phyloP scores from a whole-genome alignment of 176 grass and related monocot species.

The Juncus inflexus region DNA sequence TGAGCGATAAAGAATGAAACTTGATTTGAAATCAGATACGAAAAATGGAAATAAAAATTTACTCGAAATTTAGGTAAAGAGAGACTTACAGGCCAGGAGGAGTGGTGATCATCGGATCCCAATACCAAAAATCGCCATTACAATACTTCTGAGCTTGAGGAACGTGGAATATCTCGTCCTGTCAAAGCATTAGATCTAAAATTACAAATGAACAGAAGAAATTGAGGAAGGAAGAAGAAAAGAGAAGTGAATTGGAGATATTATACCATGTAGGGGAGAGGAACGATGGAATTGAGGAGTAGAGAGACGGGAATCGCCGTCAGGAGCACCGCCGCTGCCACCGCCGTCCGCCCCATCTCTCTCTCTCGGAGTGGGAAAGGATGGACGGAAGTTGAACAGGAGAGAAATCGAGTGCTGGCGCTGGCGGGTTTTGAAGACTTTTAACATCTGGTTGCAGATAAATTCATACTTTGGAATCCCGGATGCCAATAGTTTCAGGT shows the following conservation, averaged over 20 bases:
- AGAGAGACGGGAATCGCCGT: conserved; percentile 15
- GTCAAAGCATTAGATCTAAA: neutral
- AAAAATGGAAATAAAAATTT: conserved; percentile 21
- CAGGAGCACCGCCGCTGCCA: conserved; percentile 13
- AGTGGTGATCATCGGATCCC: conserved; percentile 95
- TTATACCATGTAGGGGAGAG: conserved; percentile 85
- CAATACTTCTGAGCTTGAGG: conserved; percentile 74
- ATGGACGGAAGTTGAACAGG: neutral
- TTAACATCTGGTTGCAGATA: no score
- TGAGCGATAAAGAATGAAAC: conserved; percentile 31
- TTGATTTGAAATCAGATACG: neutral
- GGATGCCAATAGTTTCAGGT: no score
- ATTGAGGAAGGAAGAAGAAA: neutral
- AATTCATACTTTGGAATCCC: no score
- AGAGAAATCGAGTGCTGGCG: neutral
- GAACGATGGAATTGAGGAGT: conserved; percentile 45
- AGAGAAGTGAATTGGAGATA: neutral
- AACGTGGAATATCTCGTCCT: conserved; percentile 99
- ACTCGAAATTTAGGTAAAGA: conserved; percentile 4
- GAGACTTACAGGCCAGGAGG: conserved; percentile 78
- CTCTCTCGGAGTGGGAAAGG: neutral
- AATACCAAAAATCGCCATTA: conserved; percentile 44
- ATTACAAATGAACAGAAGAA: conserved; percentile 1
- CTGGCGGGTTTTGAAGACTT: neutral
- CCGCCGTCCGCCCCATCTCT: neutral